Percentiles rank a stretch among this genome's conserved stretches.
Evolutionary conservation across 441 rosid genomes (phyloP).

Genomic region (Bruguiera hainesii): DNA sequence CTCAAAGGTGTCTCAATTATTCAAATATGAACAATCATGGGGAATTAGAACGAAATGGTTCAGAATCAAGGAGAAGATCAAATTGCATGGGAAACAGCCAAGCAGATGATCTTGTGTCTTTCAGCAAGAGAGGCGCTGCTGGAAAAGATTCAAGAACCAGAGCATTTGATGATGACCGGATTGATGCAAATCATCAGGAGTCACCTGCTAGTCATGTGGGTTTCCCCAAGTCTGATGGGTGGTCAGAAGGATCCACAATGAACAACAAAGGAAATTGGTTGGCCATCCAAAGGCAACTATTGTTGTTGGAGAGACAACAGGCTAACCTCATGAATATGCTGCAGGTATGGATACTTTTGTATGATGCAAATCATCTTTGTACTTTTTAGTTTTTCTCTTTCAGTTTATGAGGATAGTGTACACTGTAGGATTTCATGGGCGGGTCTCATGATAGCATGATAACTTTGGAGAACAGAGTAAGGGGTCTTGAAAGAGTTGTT

Average conservation of each 20-base stretch:
- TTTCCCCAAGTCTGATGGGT: slow-evolving; percentile 58
- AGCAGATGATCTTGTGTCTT: slow-evolving; percentile 46
- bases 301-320: slow-evolving; percentile 95
- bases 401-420: slow-evolving; percentile 13
- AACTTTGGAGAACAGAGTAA: slow-evolving; percentile 87
- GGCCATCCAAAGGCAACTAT: slow-evolving; percentile 93
- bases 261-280: slow-evolving; percentile 86
- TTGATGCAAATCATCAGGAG: slow-evolving; percentile 52
- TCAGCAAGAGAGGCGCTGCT: slow-evolving; percentile 46
- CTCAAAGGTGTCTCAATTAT: slow-evolving; percentile 62
- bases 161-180: slow-evolving; percentile 54
- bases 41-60: slow-evolving; percentile 48
- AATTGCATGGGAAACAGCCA: slow-evolving; percentile 45
- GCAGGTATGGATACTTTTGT: slow-evolving; percentile 53
- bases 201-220: slow-evolving; percentile 47
- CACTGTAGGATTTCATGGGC: slow-evolving; percentile 91
- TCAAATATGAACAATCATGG: slow-evolving; percentile 58
- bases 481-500: slow-evolving; percentile 95
- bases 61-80: slow-evolving; percentile 46
- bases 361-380: slow-evolving; percentile 11
- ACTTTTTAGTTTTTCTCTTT: slow-evolving; percentile 8
- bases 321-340: slow-evolving; percentile 90
- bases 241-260: slow-evolving; percentile 66
- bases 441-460: slow-evolving; percentile 96
- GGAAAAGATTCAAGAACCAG: slow-evolving; percentile 55